phyloP scores from a whole-genome alignment of 106 monocot species.

The Dendrobium huoshanense region DNA sequence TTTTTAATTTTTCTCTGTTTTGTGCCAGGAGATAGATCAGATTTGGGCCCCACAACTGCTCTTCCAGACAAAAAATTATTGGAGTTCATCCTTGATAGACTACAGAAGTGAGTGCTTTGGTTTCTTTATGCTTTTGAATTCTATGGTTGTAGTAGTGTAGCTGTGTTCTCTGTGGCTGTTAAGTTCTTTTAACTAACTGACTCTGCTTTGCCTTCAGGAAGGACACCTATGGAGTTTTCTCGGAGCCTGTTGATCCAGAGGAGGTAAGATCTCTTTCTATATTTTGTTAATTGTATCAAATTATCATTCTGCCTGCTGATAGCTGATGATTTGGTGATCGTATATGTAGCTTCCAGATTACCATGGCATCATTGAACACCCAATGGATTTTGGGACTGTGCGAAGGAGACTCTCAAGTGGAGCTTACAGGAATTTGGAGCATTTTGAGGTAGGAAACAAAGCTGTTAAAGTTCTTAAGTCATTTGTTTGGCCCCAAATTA shows the following conservation, averaged over 20 bases:
- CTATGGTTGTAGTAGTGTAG: neutral
- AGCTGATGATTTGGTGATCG: constrained; percentile 2
- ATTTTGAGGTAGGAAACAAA: constrained; percentile 58
- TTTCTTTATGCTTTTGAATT: neutral
- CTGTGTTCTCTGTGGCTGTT: neutral
- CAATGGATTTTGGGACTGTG: constrained; percentile 70
- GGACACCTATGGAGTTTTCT: constrained; percentile 89
- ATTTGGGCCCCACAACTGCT: constrained; percentile 66
- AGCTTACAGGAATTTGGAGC: constrained; percentile 49
- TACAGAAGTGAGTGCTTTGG: constrained; percentile 73
- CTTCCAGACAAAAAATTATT: constrained; percentile 93
- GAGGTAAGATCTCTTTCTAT: constrained; percentile 37
- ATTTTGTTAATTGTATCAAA: neutral
- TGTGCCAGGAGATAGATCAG: constrained; percentile 21
- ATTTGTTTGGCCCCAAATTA: neutral
- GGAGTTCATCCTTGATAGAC: constrained; percentile 92
- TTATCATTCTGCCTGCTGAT: neutral
- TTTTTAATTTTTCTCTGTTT: constrained; percentile 3
- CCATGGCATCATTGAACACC: constrained; percentile 62
- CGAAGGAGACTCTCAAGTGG: constrained; percentile 41
- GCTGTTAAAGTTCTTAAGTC: neutral
- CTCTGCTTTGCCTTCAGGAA: constrained; percentile 51
- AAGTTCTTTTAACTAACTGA: neutral
- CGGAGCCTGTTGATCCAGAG: constrained; percentile 79
- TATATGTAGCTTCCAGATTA: constrained; percentile 71